Base-by-base conservation (phyloP, 441 rosid species). In the Brassica balearica region DNA sequence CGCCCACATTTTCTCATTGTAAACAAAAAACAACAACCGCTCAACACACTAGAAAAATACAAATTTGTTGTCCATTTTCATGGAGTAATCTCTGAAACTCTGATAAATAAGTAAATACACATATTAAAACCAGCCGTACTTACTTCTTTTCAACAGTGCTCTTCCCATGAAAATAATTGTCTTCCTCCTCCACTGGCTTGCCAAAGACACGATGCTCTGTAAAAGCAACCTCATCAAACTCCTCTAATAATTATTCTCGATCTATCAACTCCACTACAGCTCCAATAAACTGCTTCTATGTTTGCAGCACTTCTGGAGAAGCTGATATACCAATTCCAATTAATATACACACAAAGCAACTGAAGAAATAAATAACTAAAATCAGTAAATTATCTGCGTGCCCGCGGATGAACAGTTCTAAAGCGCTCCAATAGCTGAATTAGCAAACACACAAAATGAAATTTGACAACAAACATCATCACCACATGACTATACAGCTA, bases 391-490 rank as follows among this genome's bases (percentile, higher is more conserved):
- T 10, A 43, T 29, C 51, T 2, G 8, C 9, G 8, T 36, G 41
- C 41, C 41, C 41, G 10, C 41, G 10, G 41, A 36, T 36, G 41
- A 7, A 36, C 41, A 36, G 5, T 29, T 29, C 34, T 29, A 29
- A 29, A 4, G 34, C 34, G 34, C 34, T 29, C 34, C 34, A 29
- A 29, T 29, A 29, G 72, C 96, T 94, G 77, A 75, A 76, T 53
- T 38, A 12, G 51, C 59, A 55, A 79, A 68, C 48, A 73, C 81
- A 69, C 60, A 20, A 69, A 53, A 68, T 10, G 6, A 43, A 51
- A 7, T 38, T 38, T 38, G 46, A 38, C 12, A 2, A 55, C 3
- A 55, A 7, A 17, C n/a, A 32, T 6, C 5, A 63, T 29, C 34
- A 29, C 34, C 1, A 22, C 75, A 51, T 8, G 19, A 53, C 22